phyloP scores from a whole-genome alignment of 768 basidiomycete genomes.

The Phylloporus sp. region DNA sequence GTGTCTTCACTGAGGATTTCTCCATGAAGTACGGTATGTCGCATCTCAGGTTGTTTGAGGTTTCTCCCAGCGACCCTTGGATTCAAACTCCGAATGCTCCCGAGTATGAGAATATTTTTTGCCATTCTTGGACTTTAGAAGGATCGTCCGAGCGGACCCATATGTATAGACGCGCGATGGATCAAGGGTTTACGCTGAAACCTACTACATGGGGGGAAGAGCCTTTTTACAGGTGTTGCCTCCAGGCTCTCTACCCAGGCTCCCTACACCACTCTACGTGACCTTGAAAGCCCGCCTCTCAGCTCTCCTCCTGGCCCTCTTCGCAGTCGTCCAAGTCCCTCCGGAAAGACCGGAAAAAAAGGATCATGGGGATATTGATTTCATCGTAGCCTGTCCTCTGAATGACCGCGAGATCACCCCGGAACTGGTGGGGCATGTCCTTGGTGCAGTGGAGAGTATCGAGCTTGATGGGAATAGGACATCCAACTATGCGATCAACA shows the following conservation, averaged over 20 bases:
- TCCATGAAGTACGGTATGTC: background rate
- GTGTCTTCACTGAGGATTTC: too few relatives aligned
- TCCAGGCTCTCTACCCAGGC: constrained; percentile 52
- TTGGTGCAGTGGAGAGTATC: constrained; percentile 48
- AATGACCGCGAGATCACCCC: constrained; percentile 28
- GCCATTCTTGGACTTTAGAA: constrained; percentile 8
- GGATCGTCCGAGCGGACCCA: constrained; percentile 15
- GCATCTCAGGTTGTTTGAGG: too few relatives aligned
- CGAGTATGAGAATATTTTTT: background rate
- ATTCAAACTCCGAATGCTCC: background rate
- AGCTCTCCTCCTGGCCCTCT: constrained; percentile 43
- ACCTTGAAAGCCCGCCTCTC: constrained; percentile 45
- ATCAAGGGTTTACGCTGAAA: background rate
- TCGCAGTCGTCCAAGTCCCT: constrained; percentile 50
- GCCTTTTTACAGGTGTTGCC: constrained; percentile 52
- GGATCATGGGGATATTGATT: constrained; percentile 69
- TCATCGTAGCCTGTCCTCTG: constrained; percentile 51
- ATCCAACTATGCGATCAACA: constrained; percentile 59
- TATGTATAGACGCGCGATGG: background rate
- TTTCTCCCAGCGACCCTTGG: background rate
- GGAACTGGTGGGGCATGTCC: constrained; percentile 33
- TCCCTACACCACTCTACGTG: constrained; percentile 53
- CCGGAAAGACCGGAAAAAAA: constrained; percentile 61
- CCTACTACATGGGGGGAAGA: constrained; percentile 59
- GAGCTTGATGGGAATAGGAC: constrained; percentile 50